These are phyloP conservation scores for Pseudogymnoascus pannorum DNA, from an alignment of 2,329 filamentous ascomycete species.

Conservation along the genomic window DNA sequence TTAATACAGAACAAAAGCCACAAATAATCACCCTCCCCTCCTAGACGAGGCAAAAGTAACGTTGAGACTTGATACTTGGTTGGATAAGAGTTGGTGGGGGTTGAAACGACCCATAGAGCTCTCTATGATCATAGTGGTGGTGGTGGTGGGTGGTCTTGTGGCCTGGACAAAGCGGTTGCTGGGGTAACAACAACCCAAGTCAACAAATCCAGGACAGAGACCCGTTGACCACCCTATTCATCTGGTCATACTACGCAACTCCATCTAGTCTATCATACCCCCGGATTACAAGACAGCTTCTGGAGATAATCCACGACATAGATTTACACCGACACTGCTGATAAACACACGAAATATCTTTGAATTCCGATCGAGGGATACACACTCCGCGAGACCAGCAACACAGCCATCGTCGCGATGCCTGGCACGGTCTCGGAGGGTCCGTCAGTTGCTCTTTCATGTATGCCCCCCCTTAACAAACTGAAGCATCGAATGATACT, in stretches of 20 bases:
- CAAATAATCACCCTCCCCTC: no score
- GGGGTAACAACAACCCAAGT: constrained; percentile 4
- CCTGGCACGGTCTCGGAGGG: constrained; percentile 28
- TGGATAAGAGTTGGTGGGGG: background rate
- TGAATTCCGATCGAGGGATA: background rate
- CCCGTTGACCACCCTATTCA: background rate
- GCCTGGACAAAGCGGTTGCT: background rate
- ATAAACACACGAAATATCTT: background rate
- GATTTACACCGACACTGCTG: background rate
- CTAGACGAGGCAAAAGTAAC: background rate
- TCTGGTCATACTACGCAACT: background rate
- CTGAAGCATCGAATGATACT: constrained; percentile 23
- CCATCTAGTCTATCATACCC: background rate
- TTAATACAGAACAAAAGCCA: background rate
- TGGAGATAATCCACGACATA: background rate
- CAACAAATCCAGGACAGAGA: background rate
- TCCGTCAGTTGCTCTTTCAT: constrained; percentile 32
- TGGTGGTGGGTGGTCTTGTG: background rate
- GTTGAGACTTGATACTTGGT: background rate
- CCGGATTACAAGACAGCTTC: background rate
- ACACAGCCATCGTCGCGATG: constrained; percentile 17
- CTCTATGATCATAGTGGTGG: background rate
- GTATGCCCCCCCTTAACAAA: constrained; percentile 10
- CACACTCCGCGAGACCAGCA: constrained; percentile 3
- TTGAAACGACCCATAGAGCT: background rate